phyloP scores from a whole-genome alignment of 2,329 filamentous ascomycete genomes.

The Fusarium papillatum region DNA sequence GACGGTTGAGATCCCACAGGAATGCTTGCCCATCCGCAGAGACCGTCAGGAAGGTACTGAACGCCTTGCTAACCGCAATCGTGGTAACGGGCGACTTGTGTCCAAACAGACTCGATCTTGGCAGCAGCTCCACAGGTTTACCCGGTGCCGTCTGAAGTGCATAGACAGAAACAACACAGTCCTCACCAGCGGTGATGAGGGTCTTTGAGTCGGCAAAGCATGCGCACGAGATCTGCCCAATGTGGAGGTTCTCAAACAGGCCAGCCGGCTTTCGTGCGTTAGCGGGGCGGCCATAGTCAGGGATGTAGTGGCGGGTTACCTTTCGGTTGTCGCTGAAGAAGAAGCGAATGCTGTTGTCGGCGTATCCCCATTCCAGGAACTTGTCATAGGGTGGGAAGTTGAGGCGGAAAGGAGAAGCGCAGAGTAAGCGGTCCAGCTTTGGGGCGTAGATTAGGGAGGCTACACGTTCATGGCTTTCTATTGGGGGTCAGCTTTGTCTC shows the following conservation, averaged over 20 bases:
- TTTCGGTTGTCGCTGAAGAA: conserved; percentile 88
- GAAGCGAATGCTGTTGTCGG: conserved; percentile 93
- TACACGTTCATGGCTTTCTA: conserved; percentile 82
- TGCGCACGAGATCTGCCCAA: conserved; percentile 87
- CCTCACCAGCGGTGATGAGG: conserved; percentile 90
- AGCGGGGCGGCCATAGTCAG: conserved; percentile 35
- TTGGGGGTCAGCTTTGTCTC: background rate
- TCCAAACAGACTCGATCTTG: conserved; percentile 87
- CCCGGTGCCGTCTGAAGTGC: conserved; percentile 73
- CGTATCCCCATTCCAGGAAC: conserved; percentile 96
- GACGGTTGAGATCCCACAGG: conserved; percentile 94
- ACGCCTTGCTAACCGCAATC: conserved; percentile 88
- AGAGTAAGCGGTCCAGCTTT: conserved; percentile 87
- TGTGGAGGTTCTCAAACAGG: conserved; percentile 93
- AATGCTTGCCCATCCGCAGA: conserved; percentile 86
- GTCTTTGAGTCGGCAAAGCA: conserved; percentile 92
- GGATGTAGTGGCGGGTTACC: conserved; percentile 51
- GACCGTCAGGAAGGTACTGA: conserved; percentile 89
- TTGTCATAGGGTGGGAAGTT: conserved; percentile 95
- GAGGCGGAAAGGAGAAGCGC: conserved; percentile 85
- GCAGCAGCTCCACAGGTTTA: conserved; percentile 83
- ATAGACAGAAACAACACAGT: conserved; percentile 92
- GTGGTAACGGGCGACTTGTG: conserved; percentile 87
- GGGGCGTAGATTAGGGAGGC: conserved; percentile 82
- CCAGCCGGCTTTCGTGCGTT: conserved; percentile 72